These are phyloP conservation scores for Sphaerulina populicola DNA, from an alignment of 2,329 filamentous ascomycete genomes.

Conservation along the genomic window DNA sequence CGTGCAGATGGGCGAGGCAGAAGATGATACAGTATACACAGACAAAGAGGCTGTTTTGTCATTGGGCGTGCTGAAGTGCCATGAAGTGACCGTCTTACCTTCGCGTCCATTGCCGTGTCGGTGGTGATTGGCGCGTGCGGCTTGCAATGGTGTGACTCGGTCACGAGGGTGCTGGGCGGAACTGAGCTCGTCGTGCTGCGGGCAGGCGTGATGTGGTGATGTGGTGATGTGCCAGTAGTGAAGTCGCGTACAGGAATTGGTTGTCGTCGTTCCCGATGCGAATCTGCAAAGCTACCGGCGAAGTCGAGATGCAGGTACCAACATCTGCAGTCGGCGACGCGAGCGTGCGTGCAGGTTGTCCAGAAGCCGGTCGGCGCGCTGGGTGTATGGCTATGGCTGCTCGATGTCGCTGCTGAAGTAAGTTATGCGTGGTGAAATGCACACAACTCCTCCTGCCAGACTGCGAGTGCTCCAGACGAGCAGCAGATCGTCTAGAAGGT, in stretches of 20 bases:
- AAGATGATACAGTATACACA: background rate
- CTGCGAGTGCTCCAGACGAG: background rate
- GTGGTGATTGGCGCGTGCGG: background rate
- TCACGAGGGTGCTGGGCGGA: background rate
- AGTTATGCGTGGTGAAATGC: background rate
- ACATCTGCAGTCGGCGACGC: background rate
- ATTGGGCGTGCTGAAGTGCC: background rate
- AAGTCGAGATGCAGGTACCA: constrained; percentile 1
- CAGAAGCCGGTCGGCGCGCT: background rate
- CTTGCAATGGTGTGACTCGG: background rate
- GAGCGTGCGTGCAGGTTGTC: background rate
- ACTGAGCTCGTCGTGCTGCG: background rate
- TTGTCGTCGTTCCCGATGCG: background rate
- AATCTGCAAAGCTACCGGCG: constrained; percentile 2
- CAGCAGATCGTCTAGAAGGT: background rate
- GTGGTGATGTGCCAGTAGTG: background rate
- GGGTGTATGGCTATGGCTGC: constrained; percentile 5
- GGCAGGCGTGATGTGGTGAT: background rate
- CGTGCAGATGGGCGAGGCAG: background rate
- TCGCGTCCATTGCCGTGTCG: constrained; percentile 24
- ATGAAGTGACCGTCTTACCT: constrained; percentile 16
- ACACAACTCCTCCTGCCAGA: background rate
- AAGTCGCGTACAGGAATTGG: background rate
- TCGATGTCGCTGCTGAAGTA: background rate
- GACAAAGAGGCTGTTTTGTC: background rate